A percentile compares a stretch with the other conserved stretches of the same genome.
phyloP scores from a whole-genome alignment of 2,329 filamentous ascomycete species.

The Biscogniauxia mediterranea region DNA sequence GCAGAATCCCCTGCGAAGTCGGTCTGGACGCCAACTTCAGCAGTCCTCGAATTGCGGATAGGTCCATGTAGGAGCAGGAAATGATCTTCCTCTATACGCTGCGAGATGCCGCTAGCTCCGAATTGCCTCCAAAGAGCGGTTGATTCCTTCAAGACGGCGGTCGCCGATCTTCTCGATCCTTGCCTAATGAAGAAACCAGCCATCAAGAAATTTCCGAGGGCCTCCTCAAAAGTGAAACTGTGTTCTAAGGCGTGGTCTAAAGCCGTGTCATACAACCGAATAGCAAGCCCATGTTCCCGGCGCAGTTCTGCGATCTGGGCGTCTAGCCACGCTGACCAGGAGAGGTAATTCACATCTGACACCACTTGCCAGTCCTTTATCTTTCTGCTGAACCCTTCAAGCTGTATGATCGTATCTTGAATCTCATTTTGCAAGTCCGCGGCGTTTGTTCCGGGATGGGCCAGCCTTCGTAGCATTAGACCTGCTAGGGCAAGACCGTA shows the following conservation, averaged over 20 bases:
- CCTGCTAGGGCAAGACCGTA: slow-evolving; percentile 58
- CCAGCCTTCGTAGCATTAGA: slow-evolving; percentile 47
- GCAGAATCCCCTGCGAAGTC: slow-evolving; percentile 61
- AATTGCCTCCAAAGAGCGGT: slow-evolving; percentile 67
- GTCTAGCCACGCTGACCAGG: slow-evolving; percentile 66
- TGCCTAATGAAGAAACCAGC: slow-evolving; percentile 67
- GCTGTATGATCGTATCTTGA: slow-evolving; percentile 48
- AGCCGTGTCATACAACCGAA: slow-evolving; percentile 66
- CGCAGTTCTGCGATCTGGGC: slow-evolving; percentile 67
- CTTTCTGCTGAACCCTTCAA: slow-evolving; percentile 55
- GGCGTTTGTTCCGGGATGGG: slow-evolving; percentile 44
- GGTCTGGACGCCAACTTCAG: slow-evolving; percentile 67
- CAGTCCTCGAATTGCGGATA: slow-evolving; percentile 54
- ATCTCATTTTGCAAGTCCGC: slow-evolving; percentile 44
- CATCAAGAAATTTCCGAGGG: slow-evolving; percentile 70
- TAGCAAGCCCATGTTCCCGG: slow-evolving; percentile 54
- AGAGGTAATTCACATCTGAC: slow-evolving; percentile 68
- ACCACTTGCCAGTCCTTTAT: slow-evolving; percentile 64
- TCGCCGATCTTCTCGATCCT: slow-evolving; percentile 64
- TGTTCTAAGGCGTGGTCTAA: slow-evolving; percentile 70
- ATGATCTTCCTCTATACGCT: slow-evolving; percentile 66
- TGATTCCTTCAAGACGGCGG: slow-evolving; percentile 66
- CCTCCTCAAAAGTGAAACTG: slow-evolving; percentile 68
- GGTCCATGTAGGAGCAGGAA: slow-evolving; percentile 64
- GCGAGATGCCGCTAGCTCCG: slow-evolving; percentile 67